These are phyloP conservation scores for Ceratocystis variospora DNA, from an alignment of 2,329 filamentous ascomycete species.

Conservation along the genomic window DNA sequence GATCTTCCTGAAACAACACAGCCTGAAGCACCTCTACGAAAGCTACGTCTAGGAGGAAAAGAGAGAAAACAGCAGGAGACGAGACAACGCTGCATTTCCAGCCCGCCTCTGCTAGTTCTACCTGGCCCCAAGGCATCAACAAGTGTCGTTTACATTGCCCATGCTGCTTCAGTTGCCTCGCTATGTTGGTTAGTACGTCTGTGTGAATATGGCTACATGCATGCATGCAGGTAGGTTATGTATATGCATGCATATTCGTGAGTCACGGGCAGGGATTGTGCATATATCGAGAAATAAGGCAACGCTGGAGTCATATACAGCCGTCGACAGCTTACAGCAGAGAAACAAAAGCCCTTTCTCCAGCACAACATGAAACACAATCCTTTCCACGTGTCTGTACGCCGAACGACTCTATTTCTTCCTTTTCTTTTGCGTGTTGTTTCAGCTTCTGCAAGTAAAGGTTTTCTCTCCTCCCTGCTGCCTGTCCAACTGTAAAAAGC, in stretches of 20 bases:
- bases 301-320: background rate
- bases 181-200: background rate
- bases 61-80: background rate
- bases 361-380: conserved; percentile 1
- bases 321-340: background rate
- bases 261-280: conserved; percentile 1
- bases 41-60: background rate
- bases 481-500: too few species aligned
- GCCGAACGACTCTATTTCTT: background rate
- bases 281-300: background rate
- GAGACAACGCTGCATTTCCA: background rate
- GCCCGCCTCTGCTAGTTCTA: too few species aligned
- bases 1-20: background rate
- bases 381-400: conserved; percentile 6
- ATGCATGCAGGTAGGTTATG: background rate
- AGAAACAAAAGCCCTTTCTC: background rate
- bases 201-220: background rate
- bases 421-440: background rate
- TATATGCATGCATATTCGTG: background rate
- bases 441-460: conserved; percentile 3
- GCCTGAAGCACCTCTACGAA: background rate
- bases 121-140: too few species aligned
- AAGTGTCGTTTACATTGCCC: background rate
- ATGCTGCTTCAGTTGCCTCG: background rate
- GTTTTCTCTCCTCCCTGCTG: too few species aligned